Base-by-base conservation (phyloP, 805 yeast species). In the Kluyveromyces starmeri region DNA sequence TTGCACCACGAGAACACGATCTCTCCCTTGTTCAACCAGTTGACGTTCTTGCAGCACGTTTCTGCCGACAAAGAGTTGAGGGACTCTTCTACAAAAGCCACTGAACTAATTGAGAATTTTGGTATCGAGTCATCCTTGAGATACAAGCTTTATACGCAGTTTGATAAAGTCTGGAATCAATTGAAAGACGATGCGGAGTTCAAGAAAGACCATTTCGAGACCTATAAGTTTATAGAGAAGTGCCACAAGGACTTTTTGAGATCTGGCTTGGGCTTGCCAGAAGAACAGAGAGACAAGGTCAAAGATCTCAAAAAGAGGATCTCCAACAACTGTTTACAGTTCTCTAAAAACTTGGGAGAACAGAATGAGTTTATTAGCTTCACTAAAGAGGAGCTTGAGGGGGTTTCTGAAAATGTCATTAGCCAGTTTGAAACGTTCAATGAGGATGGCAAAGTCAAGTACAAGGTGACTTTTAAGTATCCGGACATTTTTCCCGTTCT, bases 401-500 rank as follows among this genome's bases (percentile, higher is more conserved):
- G 95, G 25, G 80, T 84, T 27, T 88, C 94, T 2, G 67, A 68
- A 25, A 74, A 73, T 38, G 73, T 73, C 2, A 45, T 81, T 44
- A 67, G 66, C 13, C 80, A 71, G 49, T 78, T 76, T 48, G 79
- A 70, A 35, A 59, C 57, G 37, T 28, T 16, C n/a, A 61, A 64
- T 16, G 59, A 61, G 22, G 59, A 58, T 8, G 72, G 64, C 15
- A 66, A 59, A 12, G 55, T 53, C 41, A 59, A 55, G 44, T 64
- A 55, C 44, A 78, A 78, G 50, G 79, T 84, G 66, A 79, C 92
- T 2, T 82, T 73, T 63, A 83, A 84, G 55, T 81, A 80, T 48
- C 92, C 94, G 1, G 94, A 83, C 51, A 56, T 79, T 31, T 62
- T 78, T 41, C 94, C 94, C 2, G 79, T 80, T n/a, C 57, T 82